phyloP scores from a whole-genome alignment of 73 alveolate genomes.

The Blepharisma stoltei region DNA sequence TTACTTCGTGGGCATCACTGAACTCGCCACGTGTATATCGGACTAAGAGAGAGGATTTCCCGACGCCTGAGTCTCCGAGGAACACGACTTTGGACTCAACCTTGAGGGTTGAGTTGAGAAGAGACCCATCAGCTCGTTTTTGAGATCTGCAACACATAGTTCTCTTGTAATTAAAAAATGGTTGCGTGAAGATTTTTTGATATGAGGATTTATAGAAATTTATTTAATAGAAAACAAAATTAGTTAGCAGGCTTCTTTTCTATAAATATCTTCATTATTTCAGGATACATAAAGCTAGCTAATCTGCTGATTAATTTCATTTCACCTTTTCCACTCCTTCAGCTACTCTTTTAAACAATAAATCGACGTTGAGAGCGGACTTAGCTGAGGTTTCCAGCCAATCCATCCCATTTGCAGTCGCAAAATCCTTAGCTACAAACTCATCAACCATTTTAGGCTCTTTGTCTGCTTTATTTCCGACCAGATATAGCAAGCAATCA shows the following conservation, averaged over 20 bases:
- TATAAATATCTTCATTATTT: too few species aligned
- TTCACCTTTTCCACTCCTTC: not conserved
- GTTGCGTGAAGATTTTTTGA: too few species aligned
- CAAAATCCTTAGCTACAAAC: constrained; percentile 42
- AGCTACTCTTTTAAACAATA: constrained; percentile 39
- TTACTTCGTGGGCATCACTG: constrained; percentile 50
- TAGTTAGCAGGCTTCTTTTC: too few species aligned
- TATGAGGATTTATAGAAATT: too few species aligned
- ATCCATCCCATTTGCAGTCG: constrained; percentile 50
- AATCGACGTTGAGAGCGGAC: constrained; percentile 47
- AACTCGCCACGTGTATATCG: constrained; percentile 42
- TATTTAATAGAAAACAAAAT: too few species aligned
- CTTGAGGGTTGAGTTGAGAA: not conserved
- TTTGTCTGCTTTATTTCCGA: constrained; percentile 75
- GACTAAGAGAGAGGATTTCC: constrained; percentile 52
- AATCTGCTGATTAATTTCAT: not conserved
- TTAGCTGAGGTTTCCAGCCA: constrained; percentile 57
- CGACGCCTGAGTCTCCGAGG: constrained; percentile 68
- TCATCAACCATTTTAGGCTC: constrained; percentile 41
- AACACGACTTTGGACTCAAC: constrained; percentile 56
- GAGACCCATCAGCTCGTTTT: not conserved
- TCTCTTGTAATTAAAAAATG: too few species aligned
- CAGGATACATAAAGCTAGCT: too few species aligned
- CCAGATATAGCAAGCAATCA: constrained; percentile 45
- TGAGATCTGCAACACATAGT: constrained; percentile 20